phyloP scores from a whole-genome alignment of 805 yeast genomes.

The Candida mattraensis region DNA sequence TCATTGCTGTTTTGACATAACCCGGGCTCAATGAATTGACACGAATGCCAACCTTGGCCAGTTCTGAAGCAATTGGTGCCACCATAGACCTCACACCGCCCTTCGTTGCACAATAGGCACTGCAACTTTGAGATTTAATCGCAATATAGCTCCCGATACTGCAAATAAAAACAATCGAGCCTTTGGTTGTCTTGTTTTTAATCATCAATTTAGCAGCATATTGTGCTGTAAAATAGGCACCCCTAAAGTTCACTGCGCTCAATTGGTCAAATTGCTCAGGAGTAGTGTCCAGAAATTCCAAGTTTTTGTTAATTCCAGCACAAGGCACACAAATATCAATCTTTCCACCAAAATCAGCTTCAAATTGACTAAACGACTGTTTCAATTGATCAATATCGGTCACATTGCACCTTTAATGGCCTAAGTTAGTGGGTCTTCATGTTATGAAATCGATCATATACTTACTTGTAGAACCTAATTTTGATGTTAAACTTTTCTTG shows the following conservation, averaged over 20 bases:
- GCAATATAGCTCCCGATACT: slow-evolving; percentile 49
- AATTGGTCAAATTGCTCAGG: slow-evolving; percentile 15
- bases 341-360: slow-evolving; percentile 36
- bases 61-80: slow-evolving; percentile 46
- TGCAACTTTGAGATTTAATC: slow-evolving; percentile 45
- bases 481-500: slow-evolving; percentile 6
- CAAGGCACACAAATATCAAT: slow-evolving; percentile 42
- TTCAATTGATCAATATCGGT: slow-evolving; percentile 7
- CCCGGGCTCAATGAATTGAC: slow-evolving; percentile 56
- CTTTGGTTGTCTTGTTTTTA: slow-evolving; percentile 13
- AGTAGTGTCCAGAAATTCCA: slow-evolving; percentile 43
- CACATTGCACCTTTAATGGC: too few species aligned
- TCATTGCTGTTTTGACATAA: slow-evolving; percentile 46
- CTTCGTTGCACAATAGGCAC: slow-evolving; percentile 49
- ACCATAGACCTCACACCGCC: slow-evolving; percentile 49
- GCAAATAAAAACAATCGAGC: slow-evolving; percentile 31
- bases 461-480: slow-evolving; percentile 11
- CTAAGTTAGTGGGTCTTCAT: too few species aligned
- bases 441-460: too few species aligned
- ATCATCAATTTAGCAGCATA: slow-evolving; percentile 20
- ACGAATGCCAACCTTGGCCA: slow-evolving; percentile 47
- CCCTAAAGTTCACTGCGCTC: slow-evolving; percentile 41
- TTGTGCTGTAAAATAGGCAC: slow-evolving; percentile 39
- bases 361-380: slow-evolving; percentile 11
- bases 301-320: slow-evolving; percentile 39